phyloP scores from a whole-genome alignment of 73 alveolate genomes.

The Paramecium caudatum region DNA sequence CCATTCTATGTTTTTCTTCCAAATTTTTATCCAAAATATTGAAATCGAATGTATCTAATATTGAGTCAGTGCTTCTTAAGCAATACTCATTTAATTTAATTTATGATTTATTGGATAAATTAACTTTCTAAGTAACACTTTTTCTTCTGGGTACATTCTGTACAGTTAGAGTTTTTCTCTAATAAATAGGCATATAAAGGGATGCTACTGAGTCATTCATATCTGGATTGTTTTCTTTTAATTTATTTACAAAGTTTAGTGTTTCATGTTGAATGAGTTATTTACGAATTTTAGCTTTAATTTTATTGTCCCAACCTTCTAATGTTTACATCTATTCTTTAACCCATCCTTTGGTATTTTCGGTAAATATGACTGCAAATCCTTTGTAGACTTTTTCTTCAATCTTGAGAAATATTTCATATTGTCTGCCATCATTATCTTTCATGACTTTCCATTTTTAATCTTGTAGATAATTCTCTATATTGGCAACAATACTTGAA shows the following conservation, averaged over 20 bases:
- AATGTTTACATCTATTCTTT: neutral
- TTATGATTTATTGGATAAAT: neutral
- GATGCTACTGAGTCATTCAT: conserved; percentile 10
- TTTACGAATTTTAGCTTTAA: conserved; percentile 16
- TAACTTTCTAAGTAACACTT: neutral
- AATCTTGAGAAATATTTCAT: conserved; percentile 26
- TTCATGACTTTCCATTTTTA: neutral
- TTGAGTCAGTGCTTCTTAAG: neutral
- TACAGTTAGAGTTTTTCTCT: no score
- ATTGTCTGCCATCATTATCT: neutral
- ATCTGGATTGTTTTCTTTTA: conserved; percentile 35
- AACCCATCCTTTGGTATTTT: conserved; percentile 19
- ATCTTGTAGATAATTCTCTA: conserved; percentile 29
- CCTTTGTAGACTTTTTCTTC: conserved; percentile 38
- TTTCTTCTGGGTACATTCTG: no score
- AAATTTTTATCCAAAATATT: conserved; percentile 22
- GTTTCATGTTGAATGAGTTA: conserved; percentile 26
- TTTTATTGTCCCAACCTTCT: neutral
- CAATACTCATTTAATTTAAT: neutral
- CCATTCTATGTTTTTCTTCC: conserved; percentile 41
- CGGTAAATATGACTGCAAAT: conserved; percentile 34
- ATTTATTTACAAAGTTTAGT: conserved; percentile 6
- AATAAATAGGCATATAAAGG: neutral
- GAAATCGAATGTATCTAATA: conserved; percentile 3
- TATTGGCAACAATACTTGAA: neutral